Base-by-base conservation (phyloP, 257 asterid species). In the Cinchona pubescens region DNA sequence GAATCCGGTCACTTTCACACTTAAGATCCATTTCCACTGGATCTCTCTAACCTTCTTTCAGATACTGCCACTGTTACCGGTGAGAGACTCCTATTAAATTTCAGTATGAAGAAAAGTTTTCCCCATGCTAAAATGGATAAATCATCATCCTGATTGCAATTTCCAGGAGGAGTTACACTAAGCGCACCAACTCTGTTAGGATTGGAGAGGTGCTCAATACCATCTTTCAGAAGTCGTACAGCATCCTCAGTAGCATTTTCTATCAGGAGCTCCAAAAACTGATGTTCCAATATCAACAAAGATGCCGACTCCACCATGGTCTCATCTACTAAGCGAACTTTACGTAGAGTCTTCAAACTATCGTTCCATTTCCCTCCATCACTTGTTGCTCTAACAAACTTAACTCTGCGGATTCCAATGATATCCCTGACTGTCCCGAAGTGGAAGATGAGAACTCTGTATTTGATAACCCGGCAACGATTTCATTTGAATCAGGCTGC, bases 1-100 rank as follows among this genome's bases (percentile, higher is more conserved):
- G 79, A 53, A 76, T 76, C 34, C 58, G 79, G 46, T 71, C 35
- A 40, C 67, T 67, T 65, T 74, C 79, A 76, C 79, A 76, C 48
- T 76, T 51, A 76, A 67, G 79, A 76, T 76, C 75, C 7, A 68
- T 66, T 76, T 76, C 79, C 58, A 76, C 79, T 1, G 67, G 79
- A 60, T 68, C n/a, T 75, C 10, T 49, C 75, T 34, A 76, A 29
- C 63, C 79, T 76, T 29, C 51, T 76, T 45, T 76, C 79, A 56
- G 79, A 74, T 76, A 76, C 56, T 45, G 68, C 56, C 72, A 76
- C 75, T 32, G 73, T 48, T 23, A 74, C 42, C 9, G 79, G 79
- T n/a, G 40, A 76, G 67, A 7, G 56, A 45, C 45, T 56, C 67
- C 63, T 67, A 69, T 69, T 67, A 76, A 58, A 51, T 62, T 19